Conservation (phyloP, 495 filamentous ascomycete genomes). For the Aspergillus incahuasiensis region DNA sequence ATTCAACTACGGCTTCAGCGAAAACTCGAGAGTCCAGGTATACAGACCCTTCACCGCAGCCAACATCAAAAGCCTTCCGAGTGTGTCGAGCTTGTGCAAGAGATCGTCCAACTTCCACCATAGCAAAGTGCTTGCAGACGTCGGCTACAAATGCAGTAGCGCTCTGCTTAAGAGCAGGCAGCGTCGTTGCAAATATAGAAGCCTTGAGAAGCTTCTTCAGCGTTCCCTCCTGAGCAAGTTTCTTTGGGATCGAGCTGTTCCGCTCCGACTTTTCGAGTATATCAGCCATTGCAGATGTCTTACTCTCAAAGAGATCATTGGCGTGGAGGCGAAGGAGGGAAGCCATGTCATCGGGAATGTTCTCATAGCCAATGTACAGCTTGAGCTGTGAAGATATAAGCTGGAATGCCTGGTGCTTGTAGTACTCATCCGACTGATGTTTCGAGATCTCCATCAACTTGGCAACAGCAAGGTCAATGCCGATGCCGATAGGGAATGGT, state of each 20-base stretch:
- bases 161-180: conserved; percentile 70
- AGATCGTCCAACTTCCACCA: conserved; percentile 82
- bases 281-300: conserved; percentile 57
- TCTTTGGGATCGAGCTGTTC: conserved; percentile 79
- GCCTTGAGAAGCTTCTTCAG: conserved; percentile 86
- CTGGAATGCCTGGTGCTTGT: conserved; percentile 89
- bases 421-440: conserved; percentile 74
- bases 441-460: conserved; percentile 65
- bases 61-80: conserved; percentile 71
- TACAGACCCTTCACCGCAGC: conserved; percentile 79
- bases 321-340: conserved; percentile 81
- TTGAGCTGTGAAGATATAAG: conserved; percentile 84
- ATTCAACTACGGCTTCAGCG: conserved; percentile 83
- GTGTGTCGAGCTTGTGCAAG: conserved; percentile 70
- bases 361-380: conserved; percentile 81
- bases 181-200: conserved; percentile 75
- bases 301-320: conserved; percentile 70
- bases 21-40: conserved; percentile 80
- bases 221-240: conserved; percentile 70
- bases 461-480: conserved; percentile 81
- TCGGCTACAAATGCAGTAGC: conserved; percentile 71
- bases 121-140: conserved; percentile 80
- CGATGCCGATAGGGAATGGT: conserved; percentile 78
- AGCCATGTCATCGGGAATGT: conserved; percentile 81
- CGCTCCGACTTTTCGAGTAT: conserved; percentile 64